Evolutionary conservation across 352 stramenopile species (phyloP).

Genomic region (Phytophthora pistaciae): DNA sequence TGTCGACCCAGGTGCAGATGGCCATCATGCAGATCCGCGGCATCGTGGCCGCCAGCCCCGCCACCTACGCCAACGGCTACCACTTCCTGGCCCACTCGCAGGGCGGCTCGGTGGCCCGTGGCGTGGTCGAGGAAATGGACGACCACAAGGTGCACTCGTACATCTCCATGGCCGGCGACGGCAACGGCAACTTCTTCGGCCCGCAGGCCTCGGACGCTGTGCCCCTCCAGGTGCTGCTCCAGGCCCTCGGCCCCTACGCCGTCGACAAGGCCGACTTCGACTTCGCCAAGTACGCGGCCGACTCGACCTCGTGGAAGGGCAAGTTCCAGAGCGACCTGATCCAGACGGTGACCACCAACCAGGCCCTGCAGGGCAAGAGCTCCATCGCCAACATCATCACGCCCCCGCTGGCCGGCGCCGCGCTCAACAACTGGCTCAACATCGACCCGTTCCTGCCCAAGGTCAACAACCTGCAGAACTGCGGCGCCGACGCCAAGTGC

Average conservation of each 20-base stretch:
- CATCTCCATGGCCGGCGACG: conserved; percentile 57
- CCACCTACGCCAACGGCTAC: conserved; percentile 53
- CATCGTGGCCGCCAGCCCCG: conserved; percentile 37
- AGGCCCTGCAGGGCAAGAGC: conserved; percentile 40
- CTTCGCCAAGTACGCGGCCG: conserved; percentile 48
- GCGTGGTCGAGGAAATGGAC: conserved; percentile 67
- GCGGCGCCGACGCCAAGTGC: conserved; percentile 24
- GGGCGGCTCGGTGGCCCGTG: conserved; percentile 51
- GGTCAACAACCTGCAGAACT: conserved; percentile 50
- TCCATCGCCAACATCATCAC: conserved; percentile 50
- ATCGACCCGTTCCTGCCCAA: conserved; percentile 52
- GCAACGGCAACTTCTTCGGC: conserved; percentile 67
- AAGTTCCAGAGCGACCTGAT: conserved; percentile 56
- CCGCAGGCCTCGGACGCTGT: conserved; percentile 46
- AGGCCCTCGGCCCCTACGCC: conserved; percentile 44
- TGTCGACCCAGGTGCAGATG: conserved; percentile 51
- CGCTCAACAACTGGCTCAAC: conserved; percentile 46
- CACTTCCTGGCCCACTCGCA: conserved; percentile 63
- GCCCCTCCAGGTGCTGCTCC: conserved; percentile 47
- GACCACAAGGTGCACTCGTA: conserved; percentile 62
- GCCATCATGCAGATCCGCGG: conserved; percentile 54
- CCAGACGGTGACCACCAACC: conserved; percentile 38
- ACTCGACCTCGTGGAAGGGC: conserved; percentile 38
- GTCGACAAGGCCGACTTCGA: conserved; percentile 43
- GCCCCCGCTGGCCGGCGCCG: conserved; percentile 35